These are phyloP conservation scores for Gossypium schwendimanii DNA, from an alignment of 441 rosid genomes.

Conservation along the genomic window DNA sequence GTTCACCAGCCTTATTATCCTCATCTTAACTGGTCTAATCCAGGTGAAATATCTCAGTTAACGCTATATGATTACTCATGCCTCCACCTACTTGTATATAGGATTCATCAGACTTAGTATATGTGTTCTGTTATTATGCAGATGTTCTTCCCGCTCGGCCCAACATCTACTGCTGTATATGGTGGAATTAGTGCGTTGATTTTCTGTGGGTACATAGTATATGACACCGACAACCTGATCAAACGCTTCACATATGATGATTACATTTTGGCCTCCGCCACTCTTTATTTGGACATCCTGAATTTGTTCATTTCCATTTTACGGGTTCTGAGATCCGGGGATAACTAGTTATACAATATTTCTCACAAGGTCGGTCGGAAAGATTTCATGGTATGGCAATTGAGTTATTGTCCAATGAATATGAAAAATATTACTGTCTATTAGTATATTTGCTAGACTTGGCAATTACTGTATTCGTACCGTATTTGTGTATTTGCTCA, in stretches of 20 bases:
- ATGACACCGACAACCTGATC: constrained; percentile 77
- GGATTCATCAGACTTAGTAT: not conserved
- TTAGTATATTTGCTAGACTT: not conserved
- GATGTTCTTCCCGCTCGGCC: constrained; percentile 82
- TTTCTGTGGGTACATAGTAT: constrained; percentile 79
- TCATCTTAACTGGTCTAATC: constrained; percentile 65
- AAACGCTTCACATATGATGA: constrained; percentile 85
- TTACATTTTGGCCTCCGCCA: constrained; percentile 70
- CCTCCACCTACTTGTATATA: not conserved
- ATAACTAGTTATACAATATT: constrained; percentile 33
- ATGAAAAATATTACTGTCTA: not conserved
- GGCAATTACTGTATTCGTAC: not conserved
- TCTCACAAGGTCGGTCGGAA: not conserved
- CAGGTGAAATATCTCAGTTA: constrained; percentile 42
- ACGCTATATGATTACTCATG: not conserved
- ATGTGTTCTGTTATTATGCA: constrained; percentile 21
- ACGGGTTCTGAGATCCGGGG: constrained; percentile 57
- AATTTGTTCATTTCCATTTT: constrained; percentile 78
- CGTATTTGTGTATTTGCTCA: not conserved
- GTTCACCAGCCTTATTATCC: constrained; percentile 71
- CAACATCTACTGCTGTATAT: constrained; percentile 61
- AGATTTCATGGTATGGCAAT: not conserved
- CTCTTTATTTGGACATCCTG: constrained; percentile 81
- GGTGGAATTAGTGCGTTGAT: constrained; percentile 73
- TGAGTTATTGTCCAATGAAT: not conserved